Evolutionary conservation across 1,284 basidiomycete genomes (phyloP).

Genomic region (Malassezia furfur): DNA sequence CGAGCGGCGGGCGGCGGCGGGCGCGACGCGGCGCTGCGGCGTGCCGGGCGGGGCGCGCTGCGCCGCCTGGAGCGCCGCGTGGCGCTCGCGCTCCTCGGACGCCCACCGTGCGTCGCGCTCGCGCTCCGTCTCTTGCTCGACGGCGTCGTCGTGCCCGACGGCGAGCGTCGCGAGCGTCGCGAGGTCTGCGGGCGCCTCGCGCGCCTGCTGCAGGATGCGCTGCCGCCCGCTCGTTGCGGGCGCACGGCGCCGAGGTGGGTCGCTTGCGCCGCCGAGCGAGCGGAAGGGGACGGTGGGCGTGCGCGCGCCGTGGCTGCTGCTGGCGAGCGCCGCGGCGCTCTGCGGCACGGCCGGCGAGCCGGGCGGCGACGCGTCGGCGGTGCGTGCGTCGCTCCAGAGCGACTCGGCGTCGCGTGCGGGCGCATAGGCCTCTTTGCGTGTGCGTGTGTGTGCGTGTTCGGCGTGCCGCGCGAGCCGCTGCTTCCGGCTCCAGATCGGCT

Average conservation of each 20-base stretch:
- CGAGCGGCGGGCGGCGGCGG: not conserved
- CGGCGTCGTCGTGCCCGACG: not conserved
- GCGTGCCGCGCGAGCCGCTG: not conserved
- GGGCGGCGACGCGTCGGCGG: not conserved
- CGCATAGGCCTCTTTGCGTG: not conserved
- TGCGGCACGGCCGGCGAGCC: not conserved
- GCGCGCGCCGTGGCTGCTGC: too few relatives aligned
- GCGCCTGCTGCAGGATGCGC: conserved; percentile 1
- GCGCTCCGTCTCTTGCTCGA: not conserved
- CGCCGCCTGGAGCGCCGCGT: conserved; percentile 3
- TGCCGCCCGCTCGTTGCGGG: not conserved
- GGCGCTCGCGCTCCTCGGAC: conserved; percentile 12
- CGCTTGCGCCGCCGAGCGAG: conserved; percentile 2
- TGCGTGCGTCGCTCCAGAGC: not conserved
- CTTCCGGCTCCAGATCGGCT: conserved; percentile 2
- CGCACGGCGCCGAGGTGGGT: not conserved
- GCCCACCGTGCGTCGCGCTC: conserved; percentile 8
- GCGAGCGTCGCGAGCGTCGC: not conserved
- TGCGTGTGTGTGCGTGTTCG: not conserved
- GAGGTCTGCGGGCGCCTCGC: not conserved
- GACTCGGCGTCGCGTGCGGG: not conserved
- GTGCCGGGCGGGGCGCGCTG: not conserved
- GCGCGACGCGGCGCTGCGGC: not conserved
- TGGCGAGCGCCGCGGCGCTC: too few relatives aligned
- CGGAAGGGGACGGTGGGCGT: conserved; percentile 4